phyloP scores from a whole-genome alignment of 441 rosid species.

The Euphorbia schlechtendalii region DNA sequence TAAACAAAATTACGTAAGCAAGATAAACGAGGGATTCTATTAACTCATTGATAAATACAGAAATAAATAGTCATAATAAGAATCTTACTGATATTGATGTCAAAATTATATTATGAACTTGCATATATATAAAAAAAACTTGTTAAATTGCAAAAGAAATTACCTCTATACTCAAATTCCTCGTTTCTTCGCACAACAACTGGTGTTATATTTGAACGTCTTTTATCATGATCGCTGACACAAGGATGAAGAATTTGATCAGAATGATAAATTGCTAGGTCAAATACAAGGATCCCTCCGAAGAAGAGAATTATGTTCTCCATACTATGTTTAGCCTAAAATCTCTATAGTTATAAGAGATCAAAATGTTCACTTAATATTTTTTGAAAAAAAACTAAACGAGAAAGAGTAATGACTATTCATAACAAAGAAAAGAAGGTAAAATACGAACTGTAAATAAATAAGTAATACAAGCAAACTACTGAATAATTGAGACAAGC shows the following conservation, averaged over 20 bases:
- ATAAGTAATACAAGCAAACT: neutral
- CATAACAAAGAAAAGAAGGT: constrained; percentile 11
- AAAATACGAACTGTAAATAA: neutral
- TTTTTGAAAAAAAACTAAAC: neutral
- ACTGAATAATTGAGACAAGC: constrained; percentile 4
- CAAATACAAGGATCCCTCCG: neutral
- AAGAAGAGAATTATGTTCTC: neutral
- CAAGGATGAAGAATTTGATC: neutral
- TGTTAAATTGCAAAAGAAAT: too few species aligned
- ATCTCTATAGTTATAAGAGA: neutral
- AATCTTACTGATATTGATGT: too few species aligned
- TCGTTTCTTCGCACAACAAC: neutral
- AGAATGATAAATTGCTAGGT: neutral
- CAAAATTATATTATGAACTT: too few species aligned
- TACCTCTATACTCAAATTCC: too few species aligned
- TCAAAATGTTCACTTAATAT: neutral
- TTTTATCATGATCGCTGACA: neutral
- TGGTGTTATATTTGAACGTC: neutral
- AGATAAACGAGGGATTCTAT: too few species aligned
- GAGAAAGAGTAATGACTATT: constrained; percentile 1
- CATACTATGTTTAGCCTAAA: neutral
- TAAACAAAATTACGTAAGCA: too few species aligned
- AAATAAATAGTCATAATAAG: too few species aligned
- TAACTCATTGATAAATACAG: too few species aligned
- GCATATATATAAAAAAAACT: too few species aligned